Conservation (phyloP, 176 grass and related monocot genomes). For the Raddia guianensis region DNA sequence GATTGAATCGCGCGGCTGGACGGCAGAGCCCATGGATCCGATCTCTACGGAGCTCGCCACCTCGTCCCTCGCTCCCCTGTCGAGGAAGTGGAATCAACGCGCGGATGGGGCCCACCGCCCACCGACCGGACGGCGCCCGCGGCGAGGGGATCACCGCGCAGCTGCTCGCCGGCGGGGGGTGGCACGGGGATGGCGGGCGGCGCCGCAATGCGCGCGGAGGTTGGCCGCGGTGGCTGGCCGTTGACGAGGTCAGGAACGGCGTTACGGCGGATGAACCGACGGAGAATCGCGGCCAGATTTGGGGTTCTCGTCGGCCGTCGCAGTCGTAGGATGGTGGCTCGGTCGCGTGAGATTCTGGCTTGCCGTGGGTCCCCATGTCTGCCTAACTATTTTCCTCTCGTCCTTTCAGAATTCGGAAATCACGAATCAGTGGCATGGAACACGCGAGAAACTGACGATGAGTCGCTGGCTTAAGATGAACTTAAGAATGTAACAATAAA, state of each 20-base stretch:
- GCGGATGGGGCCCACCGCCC: background rate
- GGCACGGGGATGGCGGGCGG: background rate
- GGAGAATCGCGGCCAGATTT: slow-evolving; percentile 9
- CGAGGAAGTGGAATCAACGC: background rate
- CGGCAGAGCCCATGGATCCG: slow-evolving; percentile 50
- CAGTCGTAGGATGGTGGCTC: background rate
- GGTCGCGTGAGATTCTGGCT: background rate
- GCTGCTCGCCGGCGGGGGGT: slow-evolving; percentile 11
- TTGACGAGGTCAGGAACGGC: background rate
- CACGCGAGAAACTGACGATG: background rate
- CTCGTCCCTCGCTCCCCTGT: background rate
- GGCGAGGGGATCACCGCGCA: background rate
- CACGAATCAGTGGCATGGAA: background rate
- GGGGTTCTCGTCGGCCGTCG: background rate
- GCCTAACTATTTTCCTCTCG: background rate
- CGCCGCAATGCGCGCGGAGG: background rate
- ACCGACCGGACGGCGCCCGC: background rate
- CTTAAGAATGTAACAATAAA: too few species aligned
- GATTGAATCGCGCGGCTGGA: slow-evolving; percentile 28
- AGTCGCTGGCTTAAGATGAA: too few species aligned
- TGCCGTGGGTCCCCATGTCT: slow-evolving; percentile 29
- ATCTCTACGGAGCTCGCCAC: slow-evolving; percentile 50
- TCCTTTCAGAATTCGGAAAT: background rate
- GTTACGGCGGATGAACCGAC: background rate
- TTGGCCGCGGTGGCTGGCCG: background rate